Base-by-base conservation (phyloP, 1,139 yeast species). In the Spathaspora sp. region DNA sequence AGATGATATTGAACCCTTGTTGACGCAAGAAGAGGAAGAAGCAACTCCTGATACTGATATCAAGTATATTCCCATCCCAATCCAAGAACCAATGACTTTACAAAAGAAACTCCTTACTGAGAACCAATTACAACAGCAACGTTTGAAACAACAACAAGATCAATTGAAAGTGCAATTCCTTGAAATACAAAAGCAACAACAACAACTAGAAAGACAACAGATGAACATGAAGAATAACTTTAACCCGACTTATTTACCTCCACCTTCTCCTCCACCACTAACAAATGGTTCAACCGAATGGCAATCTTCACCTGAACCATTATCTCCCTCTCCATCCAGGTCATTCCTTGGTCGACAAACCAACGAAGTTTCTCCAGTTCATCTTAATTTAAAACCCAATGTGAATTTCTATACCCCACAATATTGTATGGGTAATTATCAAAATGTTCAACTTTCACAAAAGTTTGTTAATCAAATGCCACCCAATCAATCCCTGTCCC, bases 301-400 rank as follows among this genome's bases (percentile, higher is more conserved):
- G 62, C 67, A 68, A 36, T 66, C 71, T 1, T 70, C 75, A 1
- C 77, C 78, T 2, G 78, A 74, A 46, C 77, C 77, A 25, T 64
- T 56, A 52, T 65, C 75, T 13, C 72, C 74, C 8, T 63, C 74
- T 1, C 70, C 70, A 16, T 49, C 44, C 5, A 51, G 53, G 41
- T 47, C 55, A n/a, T 27, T 37, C 24, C 39, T 48, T 13, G 51
- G 47, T 37, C 53, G 56, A 41, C 54, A 43, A 25, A 45, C 39
- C 5, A 29, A 23, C 3, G 48, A 51, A 25, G 33, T 45, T 1
- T 67, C 74, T 1, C 75, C 75, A 16, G 48, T 60, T 5, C 64
- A 62, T 47, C 60, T 60, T 13, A 60, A 56, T 37, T 48, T 57
- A 34, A 52, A 52, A 18, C 57, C 50, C 3, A 54, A 55, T 33